Percentiles rank a stretch among this genome's conserved stretches.
Conservation (phyloP, 2,329 filamentous ascomycete genomes). For the Penicillium hordei region DNA sequence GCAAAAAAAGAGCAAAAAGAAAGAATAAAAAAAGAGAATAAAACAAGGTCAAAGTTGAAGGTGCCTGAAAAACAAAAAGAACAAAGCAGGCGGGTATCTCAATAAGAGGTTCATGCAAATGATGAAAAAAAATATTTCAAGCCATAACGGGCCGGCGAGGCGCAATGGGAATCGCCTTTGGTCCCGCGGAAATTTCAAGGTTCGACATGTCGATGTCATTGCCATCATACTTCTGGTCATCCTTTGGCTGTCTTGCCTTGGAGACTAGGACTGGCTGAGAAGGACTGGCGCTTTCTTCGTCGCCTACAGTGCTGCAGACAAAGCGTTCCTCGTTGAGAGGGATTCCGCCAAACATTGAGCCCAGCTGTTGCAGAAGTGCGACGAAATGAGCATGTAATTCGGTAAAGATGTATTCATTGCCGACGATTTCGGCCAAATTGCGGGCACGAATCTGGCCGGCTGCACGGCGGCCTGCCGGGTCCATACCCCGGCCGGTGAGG, state of each 20-base stretch:
- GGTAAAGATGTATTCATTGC: constrained; percentile 59
- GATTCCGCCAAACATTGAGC: constrained; percentile 47
- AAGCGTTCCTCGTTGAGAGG: constrained; percentile 45
- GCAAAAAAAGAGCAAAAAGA: constrained; percentile 7
- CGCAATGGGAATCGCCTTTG: constrained; percentile 41
- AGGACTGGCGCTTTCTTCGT: constrained; percentile 25
- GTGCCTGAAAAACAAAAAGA: constrained; percentile 17
- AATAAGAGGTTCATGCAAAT: constrained; percentile 16
- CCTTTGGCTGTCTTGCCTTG: constrained; percentile 19
- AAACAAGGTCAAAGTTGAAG: constrained; percentile 10
- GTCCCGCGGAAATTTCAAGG: constrained; percentile 36
- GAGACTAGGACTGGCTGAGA: constrained; percentile 29
- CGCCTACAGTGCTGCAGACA: constrained; percentile 41
- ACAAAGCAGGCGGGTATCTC: constrained; percentile 18
- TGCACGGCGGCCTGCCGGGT: constrained; percentile 56
- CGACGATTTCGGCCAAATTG: constrained; percentile 59
- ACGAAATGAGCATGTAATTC: constrained; percentile 58
- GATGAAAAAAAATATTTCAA: constrained; percentile 20
- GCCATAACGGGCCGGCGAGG: constrained; percentile 39
- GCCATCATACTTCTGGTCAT: constrained; percentile 26
- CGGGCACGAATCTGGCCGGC: constrained; percentile 55
- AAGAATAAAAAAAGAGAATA: constrained; percentile 4
- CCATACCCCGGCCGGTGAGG: constrained; percentile 55
- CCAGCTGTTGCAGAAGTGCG: constrained; percentile 49
- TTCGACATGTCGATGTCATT: constrained; percentile 36